A percentile compares a stretch with the other conserved stretches of the same genome.
Evolutionary conservation across 805 yeast species (phyloP).

Genomic region (Wickerhamiella parazyma): DNA sequence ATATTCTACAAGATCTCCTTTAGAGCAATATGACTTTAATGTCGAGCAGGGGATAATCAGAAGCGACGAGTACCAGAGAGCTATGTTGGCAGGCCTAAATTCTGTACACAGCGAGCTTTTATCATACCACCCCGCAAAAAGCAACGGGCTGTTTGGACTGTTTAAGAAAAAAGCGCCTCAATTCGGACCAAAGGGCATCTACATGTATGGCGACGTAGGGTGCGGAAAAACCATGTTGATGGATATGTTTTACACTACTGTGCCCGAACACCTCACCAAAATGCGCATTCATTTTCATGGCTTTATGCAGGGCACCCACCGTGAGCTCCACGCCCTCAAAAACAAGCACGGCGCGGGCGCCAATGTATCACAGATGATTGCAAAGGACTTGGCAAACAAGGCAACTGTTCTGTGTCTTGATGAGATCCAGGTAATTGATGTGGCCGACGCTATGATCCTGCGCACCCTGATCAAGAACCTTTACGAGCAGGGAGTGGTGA

Average conservation of each 20-base stretch:
- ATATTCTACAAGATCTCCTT: constrained; percentile 16
- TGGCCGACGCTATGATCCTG: constrained; percentile 94
- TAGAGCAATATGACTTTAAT: constrained; percentile 25
- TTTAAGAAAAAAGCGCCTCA: not conserved
- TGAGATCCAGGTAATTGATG: constrained; percentile 96
- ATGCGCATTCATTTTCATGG: constrained; percentile 87
- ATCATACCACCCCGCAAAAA: constrained; percentile 37
- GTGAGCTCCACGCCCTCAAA: constrained; percentile 66
- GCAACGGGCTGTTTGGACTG: constrained; percentile 8
- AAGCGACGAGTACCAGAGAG: constrained; percentile 72
- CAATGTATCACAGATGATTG: constrained; percentile 73
- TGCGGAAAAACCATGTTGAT: constrained; percentile 97
- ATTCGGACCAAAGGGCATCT: constrained; percentile 62
- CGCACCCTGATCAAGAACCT: constrained; percentile 58
- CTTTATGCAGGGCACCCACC: constrained; percentile 90
- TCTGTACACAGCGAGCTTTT: constrained; percentile 41
- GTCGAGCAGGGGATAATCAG: constrained; percentile 25
- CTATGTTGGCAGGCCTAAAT: constrained; percentile 50
- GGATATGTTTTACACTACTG: constrained; percentile 82
- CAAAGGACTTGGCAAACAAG: constrained; percentile 64
- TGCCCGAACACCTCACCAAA: constrained; percentile 66
- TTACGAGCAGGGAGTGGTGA: constrained; percentile 59
- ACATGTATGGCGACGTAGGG: constrained; percentile 94
- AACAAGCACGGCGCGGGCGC: constrained; percentile 51
- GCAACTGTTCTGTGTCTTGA: constrained; percentile 83